A percentile compares a stretch with the other conserved stretches of the same genome.
Evolutionary conservation across 2,329 filamentous ascomycete species (phyloP).

Genomic region (Stemphylium vesicarium): DNA sequence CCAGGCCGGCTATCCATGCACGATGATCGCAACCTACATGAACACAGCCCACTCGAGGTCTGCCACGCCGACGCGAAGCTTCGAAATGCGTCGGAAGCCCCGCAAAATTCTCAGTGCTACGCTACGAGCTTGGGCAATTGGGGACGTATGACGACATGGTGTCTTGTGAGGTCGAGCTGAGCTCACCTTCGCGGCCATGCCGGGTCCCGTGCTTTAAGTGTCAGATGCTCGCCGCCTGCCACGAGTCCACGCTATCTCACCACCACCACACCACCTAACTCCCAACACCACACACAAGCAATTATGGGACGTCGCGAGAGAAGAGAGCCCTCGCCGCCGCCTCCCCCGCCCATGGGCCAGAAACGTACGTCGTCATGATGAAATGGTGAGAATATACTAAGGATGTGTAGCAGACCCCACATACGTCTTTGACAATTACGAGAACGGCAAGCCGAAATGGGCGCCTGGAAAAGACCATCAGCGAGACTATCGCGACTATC

Average conservation of each 20-base stretch:
- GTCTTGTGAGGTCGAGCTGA: constrained; percentile 13
- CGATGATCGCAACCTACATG: constrained; percentile 22
- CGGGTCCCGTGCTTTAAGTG: constrained; percentile 18
- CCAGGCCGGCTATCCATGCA: constrained; percentile 17
- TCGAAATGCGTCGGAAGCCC: constrained; percentile 16
- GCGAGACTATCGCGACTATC: constrained; percentile 29
- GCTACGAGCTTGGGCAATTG: constrained; percentile 13
- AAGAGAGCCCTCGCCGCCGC: constrained; percentile 21
- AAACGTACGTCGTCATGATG: not conserved
- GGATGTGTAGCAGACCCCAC: constrained; percentile 23
- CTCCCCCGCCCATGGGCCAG: constrained; percentile 25
- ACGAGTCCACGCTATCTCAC: not conserved
- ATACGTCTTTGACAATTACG: constrained; percentile 37
- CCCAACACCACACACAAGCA: not conserved
- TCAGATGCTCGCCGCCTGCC: constrained; percentile 15
- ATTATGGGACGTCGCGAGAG: constrained; percentile 31
- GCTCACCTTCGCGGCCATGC: constrained; percentile 3
- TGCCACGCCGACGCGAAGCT: constrained; percentile 22
- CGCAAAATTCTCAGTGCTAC: constrained; percentile 12
- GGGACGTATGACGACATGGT: constrained; percentile 25
- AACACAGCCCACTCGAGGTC: constrained; percentile 20
- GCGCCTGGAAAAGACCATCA: constrained; percentile 30
- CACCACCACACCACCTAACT: not conserved
- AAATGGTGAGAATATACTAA: constrained; percentile 1
- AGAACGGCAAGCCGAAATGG: constrained; percentile 38